Evolutionary conservation across 1,139 yeast genomes (phyloP), one percentile per base, ranked within the genome.

Genomic region (Maudiozyma humilis): DNA sequence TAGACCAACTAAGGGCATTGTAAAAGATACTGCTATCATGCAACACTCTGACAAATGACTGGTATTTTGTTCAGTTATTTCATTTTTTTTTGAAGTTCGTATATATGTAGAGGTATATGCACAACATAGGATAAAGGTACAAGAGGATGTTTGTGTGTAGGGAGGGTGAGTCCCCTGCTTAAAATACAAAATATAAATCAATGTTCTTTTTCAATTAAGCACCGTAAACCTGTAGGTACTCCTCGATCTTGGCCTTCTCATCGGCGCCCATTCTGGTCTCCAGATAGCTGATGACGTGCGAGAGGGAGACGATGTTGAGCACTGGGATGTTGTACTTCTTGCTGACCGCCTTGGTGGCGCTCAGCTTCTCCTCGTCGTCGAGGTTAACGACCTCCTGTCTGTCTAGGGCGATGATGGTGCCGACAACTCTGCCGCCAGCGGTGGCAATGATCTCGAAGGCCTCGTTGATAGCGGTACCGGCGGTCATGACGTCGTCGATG

Each of bases 401-500:
- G 65, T 91, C 98, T 57, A 91, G 75, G 19, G 96, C 95, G 59
- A 91, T 85, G 51, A 88, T 81, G 49, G 88, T 78, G 3, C 95
- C 98, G 36, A 78, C 85, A 30, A 87, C 83, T 18, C 69, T 60
- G 43, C 96, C 98, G 36, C 77, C 71, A 55, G 81, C 91, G 23
- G 62, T 69, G 20, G 71, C 71, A 57, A 91, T 87, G 56, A 91
- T 84, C 43, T 75, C 79, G 55, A 87, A 84, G 0, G 97, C 96
- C 67, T 91, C 97, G 57, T 83, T 84, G 62, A 89, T 88, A 44
- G 98, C 98, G 47, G 97, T 91, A 34, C 98, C 98, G 2, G 98
- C 97, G 48, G 97, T 91, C 79, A 91, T 89, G 41, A 91, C 97
- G 59, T 91, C 98, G 65, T 91, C 98, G 52, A 91, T 87, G 57